Percentiles rank a stretch among this genome's conserved stretches.
Conservation (phyloP, 176 grass and related monocot species). For the Aegilops tauschii region DNA sequence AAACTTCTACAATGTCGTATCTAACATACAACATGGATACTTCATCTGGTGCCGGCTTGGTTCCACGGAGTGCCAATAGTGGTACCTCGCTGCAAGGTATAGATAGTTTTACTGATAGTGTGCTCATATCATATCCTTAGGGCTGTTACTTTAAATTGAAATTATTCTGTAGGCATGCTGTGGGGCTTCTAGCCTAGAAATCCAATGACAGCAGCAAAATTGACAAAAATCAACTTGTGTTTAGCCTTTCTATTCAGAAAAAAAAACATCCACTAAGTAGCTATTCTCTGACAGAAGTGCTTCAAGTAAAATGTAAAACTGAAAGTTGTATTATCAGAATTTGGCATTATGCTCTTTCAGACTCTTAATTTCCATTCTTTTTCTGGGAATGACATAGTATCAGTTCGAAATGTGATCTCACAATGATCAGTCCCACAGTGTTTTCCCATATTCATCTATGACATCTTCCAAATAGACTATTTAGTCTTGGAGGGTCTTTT, state of each 20-base stretch:
- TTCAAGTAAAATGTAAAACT: too few relatives aligned
- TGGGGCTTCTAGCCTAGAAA: background rate
- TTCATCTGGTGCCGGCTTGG: conserved; percentile 40
- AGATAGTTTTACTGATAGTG: conserved; percentile 20
- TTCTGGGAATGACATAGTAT: too few relatives aligned
- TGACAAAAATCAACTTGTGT: background rate
- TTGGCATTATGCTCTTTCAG: too few relatives aligned
- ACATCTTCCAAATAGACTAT: too few relatives aligned
- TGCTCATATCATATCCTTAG: background rate
- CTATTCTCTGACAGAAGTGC: background rate
- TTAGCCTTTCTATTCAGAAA: background rate
- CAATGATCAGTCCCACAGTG: too few relatives aligned
- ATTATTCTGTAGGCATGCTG: background rate
- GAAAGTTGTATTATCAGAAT: too few relatives aligned
- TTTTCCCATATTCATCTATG: too few relatives aligned
- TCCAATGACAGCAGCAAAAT: too few relatives aligned
- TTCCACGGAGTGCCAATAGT: conserved; percentile 48
- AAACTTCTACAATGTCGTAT: conserved; percentile 48
- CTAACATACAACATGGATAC: conserved; percentile 46
- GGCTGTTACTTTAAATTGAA: background rate
- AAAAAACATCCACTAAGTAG: background rate
- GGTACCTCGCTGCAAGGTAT: conserved; percentile 44
- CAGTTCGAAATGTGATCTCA: too few relatives aligned
- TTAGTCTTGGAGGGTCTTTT: too few relatives aligned
- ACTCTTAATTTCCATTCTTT: too few relatives aligned